Conservation (phyloP, 2,329 filamentous ascomycete species). For the Exserohilum rostratum region DNA sequence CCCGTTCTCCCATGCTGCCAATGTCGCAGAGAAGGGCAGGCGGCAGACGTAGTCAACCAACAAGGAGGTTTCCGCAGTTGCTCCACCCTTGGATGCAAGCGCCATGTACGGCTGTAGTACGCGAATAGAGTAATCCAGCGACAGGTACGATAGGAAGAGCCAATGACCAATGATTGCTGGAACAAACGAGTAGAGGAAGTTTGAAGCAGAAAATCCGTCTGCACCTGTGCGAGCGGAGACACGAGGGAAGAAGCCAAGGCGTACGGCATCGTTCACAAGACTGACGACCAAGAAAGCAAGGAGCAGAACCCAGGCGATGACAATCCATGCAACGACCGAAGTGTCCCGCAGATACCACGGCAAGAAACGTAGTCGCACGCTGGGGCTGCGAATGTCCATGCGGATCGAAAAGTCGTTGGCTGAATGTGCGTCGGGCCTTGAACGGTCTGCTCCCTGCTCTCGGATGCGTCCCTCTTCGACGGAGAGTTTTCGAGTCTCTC, state of each 20-base stretch:
- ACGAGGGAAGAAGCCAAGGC: slow-evolving; percentile 72
- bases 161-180: slow-evolving; percentile 71
- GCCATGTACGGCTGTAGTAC: slow-evolving; percentile 73
- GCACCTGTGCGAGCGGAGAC: slow-evolving; percentile 65
- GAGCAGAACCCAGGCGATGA: slow-evolving; percentile 47
- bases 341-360: slow-evolving; percentile 76
- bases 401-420: slow-evolving; percentile 52
- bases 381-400: slow-evolving; percentile 58
- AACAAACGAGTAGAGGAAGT: slow-evolving; percentile 84
- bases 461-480: slow-evolving; percentile 55
- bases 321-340: slow-evolving; percentile 69
- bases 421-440: slow-evolving; percentile 15
- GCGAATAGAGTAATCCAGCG: slow-evolving; percentile 69
- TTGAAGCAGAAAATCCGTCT: slow-evolving; percentile 77
- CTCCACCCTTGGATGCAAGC: slow-evolving; percentile 64
- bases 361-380: slow-evolving; percentile 69
- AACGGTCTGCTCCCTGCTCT: slow-evolving; percentile 51
- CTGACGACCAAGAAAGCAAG: slow-evolving; percentile 71
- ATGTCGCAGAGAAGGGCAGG: slow-evolving; percentile 64
- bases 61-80: slow-evolving; percentile 67
- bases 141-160: slow-evolving; percentile 70
- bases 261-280: slow-evolving; percentile 72
- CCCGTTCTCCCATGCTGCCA: slow-evolving; percentile 63
- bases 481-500: slow-evolving; percentile 58
- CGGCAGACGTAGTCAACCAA: slow-evolving; percentile 74